Percentiles rank a stretch among this genome's conserved stretches.
Conservation (phyloP, 1,284 basidiomycete species). For the Apiotrichum mycotoxinovorans region DNA sequence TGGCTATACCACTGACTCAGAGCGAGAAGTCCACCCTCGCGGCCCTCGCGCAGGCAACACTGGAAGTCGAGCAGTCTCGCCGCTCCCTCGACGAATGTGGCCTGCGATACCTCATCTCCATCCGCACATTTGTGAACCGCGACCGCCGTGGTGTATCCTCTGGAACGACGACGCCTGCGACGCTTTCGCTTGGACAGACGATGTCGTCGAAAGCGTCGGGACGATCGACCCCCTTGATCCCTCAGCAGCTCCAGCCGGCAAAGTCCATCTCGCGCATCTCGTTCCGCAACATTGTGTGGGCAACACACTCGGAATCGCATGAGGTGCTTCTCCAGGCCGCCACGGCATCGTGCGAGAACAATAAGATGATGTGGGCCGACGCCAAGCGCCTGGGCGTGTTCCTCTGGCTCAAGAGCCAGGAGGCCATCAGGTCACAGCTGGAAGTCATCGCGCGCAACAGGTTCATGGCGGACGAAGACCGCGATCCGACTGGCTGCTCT, state of each 20-base stretch:
- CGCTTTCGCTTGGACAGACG: conserved; percentile 60
- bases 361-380: conserved; percentile 82
- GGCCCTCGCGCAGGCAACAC: conserved; percentile 74
- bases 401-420: conserved; percentile 76
- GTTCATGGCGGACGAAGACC: conserved; percentile 76
- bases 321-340: conserved; percentile 72
- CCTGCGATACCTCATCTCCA: conserved; percentile 80
- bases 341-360: conserved; percentile 62
- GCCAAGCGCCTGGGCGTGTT: conserved; percentile 81
- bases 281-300: conserved; percentile 92
- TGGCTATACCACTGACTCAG: conserved; percentile 65
- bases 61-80: conserved; percentile 85
- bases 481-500: conserved; percentile 85
- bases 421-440: conserved; percentile 73
- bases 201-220: conserved; percentile 68
- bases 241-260: not conserved
- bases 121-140: conserved; percentile 57
- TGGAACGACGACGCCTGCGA: conserved; percentile 24
- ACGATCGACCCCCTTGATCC: conserved; percentile 71
- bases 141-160: conserved; percentile 23
- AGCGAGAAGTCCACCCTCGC: conserved; percentile 76
- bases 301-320: conserved; percentile 88
- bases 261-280: conserved; percentile 35
- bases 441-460: conserved; percentile 90
- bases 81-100: conserved; percentile 84